Evolutionary conservation across 306 rosid genomes (phyloP).

Genomic region (Citrullus amarus): DNA sequence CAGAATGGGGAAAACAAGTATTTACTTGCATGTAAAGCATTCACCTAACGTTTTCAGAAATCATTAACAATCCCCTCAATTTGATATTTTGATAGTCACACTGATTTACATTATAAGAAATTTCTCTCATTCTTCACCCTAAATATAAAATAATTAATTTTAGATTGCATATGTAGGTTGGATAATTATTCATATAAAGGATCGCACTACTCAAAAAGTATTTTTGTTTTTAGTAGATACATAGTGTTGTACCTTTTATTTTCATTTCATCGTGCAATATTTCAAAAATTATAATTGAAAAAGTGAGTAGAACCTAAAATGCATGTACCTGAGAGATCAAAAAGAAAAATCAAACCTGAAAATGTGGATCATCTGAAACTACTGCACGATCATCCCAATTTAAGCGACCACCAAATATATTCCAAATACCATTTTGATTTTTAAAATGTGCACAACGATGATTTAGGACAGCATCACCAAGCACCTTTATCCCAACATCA

Average conservation of each 20-base stretch:
- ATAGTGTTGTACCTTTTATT: background rate
- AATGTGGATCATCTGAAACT: conserved; percentile 96
- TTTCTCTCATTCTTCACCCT: background rate
- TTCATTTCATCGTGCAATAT: background rate
- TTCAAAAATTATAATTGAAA: background rate
- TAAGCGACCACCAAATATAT: conserved; percentile 83
- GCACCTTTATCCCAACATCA: conserved; percentile 52
- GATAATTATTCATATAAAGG: background rate
- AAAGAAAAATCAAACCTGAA: conserved; percentile 50
- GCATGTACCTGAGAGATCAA: background rate
- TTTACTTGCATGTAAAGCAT: background rate
- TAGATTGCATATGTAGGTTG: background rate
- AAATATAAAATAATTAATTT: background rate
- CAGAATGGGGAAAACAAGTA: background rate
- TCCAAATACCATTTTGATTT: conserved; percentile 94
- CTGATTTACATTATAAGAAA: background rate
- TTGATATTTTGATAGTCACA: background rate
- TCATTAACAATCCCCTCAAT: background rate
- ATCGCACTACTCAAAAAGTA: background rate
- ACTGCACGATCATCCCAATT: conserved; percentile 97
- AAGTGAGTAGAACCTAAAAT: background rate
- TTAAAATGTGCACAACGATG: conserved; percentile 83
- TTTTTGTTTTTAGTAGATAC: background rate
- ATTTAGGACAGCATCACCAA: conserved; percentile 95
- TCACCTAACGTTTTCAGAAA: background rate